Evolutionary conservation across 139 green algal genomes (phyloP), one percentile per base, ranked within the genome.

Genomic region (Chlamydomonas sphaeroides): DNA sequence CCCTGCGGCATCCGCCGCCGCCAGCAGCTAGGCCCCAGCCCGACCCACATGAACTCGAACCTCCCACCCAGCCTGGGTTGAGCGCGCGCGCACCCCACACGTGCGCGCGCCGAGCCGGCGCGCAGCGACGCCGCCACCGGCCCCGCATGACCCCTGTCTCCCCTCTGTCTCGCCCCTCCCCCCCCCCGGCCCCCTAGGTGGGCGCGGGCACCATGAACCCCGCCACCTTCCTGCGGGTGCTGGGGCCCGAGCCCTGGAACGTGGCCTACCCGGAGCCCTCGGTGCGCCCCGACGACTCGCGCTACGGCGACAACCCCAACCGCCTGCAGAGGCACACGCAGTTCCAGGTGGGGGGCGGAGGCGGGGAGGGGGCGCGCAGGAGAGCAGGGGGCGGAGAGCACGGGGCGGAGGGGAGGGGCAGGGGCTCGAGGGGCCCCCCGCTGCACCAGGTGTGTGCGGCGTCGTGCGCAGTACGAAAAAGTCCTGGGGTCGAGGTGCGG

Each of bases 161-260:
- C 21, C 53, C 21, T 62, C 20, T 62, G 20, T 14, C 45, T n/a
- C 45, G 11, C 45, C 51, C 42, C 21, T 67, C 20, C 32, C 59
- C 36, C 59, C 2, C 65, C 35, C 5, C 42, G 10, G 45, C 6
- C 36, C 30, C 66, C 28, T 80, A 95, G 90, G 95, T 98, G 10
- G 96, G 95, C 48, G 97, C 97, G 30, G 97, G 97, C 79, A 99
- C 97, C 35, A 99, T 99, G 97, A 99, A 99, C 88, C 97, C 97
- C 4, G 95, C 96, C 66, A 99, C 97, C 21, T 99, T 99, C 84
- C 89, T 99, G 61, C 89, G 97, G 26, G 94, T 97, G 17, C 83
- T 96, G 68, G 96, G 96, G 1, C 96, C 96, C 1, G 96, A 99
- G 92, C 95, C 95, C 32, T 99, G 96, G 96, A 96, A 95, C 65